Evolutionary conservation across 2,329 filamentous ascomycete species (phyloP), one percentile per base, ranked within the genome.

Genomic region (Penicillium sp.): DNA sequence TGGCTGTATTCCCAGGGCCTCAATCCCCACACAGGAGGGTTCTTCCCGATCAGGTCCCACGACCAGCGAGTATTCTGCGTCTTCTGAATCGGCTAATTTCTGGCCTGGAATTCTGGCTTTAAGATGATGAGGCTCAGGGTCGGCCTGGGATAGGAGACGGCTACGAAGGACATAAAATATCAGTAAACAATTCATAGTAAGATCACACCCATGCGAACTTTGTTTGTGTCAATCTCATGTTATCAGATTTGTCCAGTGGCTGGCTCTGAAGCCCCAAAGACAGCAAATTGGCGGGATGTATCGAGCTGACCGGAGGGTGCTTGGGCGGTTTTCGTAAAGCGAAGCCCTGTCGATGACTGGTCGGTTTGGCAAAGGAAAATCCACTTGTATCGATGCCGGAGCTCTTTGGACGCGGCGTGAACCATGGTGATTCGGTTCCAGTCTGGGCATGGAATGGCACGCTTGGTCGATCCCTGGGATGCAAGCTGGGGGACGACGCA

Each of bases 321-420:
- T 57, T 67, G 24, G 52, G n/a, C 7, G 60, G 27, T 9, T 53
- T 44, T 43, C 62, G 62, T 14, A 70, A 59, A 1, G 67, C 65
- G 37, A 71, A 71, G 1, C 50, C 53, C 31, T 63, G 69, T 22
- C 54, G 62, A 43, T 64, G 59, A 29, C 60, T 63, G 21, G 53
- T 61, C 24, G 72, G 74, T 50, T 68, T 74, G 16, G 68, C 60
- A 56, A 76, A 77, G 6, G 67, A 70, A 54, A 77, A 75, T 1
- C 60, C 61, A 9, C 63, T 37, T 19, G 62, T 46, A 44, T 75
- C 68, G 24, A 71, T 56, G 1, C 63, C 67, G 7, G 69, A 69
- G 43, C 64, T 73, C 21, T 62, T 52, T 13, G 72, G 73, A 1
- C 73, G 70, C 42, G 71, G 63, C 56, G 75, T 68, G 33, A 74